phyloP scores from a whole-genome alignment of 306 rosid species.

The Fagus sylvatica region DNA sequence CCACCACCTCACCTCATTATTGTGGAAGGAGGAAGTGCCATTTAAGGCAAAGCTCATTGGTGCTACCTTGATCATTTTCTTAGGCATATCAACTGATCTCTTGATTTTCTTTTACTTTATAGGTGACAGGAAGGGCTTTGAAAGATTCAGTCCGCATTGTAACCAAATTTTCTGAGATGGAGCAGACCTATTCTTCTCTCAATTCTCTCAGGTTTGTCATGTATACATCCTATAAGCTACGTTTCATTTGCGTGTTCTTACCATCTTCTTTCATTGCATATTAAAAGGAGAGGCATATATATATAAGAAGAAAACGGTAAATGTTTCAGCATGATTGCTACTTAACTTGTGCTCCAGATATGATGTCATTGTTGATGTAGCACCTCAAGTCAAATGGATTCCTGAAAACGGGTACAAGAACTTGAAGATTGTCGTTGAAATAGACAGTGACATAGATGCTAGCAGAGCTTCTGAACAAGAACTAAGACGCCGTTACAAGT shows the following conservation, averaged over 20 bases:
- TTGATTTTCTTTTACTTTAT: conserved; percentile 23
- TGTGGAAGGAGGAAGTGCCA: too few relatives aligned
- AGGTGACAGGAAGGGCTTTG: conserved; percentile 82
- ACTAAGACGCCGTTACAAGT: conserved; percentile 73
- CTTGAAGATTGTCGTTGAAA: conserved; percentile 80
- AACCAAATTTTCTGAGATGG: conserved; percentile 78
- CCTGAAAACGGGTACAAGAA: conserved; percentile 77
- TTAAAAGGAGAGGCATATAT: conserved; percentile 16
- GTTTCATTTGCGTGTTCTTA: conserved; percentile 14
- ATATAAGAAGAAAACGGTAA: conserved; percentile 10
- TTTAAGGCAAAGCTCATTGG: too few relatives aligned
- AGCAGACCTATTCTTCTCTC: conserved; percentile 65
- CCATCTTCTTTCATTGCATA: conserved; percentile 15
- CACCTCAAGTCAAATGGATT: conserved; percentile 84
- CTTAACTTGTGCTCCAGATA: conserved; percentile 61
- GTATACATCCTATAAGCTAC: conserved; percentile 9
- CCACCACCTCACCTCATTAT: too few relatives aligned
- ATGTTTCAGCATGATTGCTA: conserved; percentile 22
- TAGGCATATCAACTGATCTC: conserved; percentile 4
- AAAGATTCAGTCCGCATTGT: conserved; percentile 74
- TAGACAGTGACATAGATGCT: conserved; percentile 80
- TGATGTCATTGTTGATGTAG: conserved; percentile 82
- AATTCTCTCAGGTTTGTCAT: conserved; percentile 65
- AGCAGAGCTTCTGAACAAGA: conserved; percentile 61
- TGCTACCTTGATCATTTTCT: conserved; percentile 6